Percentiles rank a stretch among this genome's conserved stretches.
phyloP scores from a whole-genome alignment of 768 basidiomycete genomes.

The Amanita rubescens region DNA sequence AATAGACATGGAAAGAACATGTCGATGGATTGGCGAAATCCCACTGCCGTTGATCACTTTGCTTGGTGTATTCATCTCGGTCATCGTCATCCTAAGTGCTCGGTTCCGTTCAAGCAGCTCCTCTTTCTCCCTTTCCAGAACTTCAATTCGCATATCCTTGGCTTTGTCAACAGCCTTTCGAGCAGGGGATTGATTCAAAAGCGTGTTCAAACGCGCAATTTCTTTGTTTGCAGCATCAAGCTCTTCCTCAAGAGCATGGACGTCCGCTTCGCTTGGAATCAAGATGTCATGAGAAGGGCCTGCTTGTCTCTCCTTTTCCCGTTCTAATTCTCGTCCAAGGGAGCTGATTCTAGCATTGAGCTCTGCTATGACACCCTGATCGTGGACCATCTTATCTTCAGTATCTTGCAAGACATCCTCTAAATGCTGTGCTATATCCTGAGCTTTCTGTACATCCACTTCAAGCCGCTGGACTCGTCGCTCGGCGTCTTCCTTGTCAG shows the following conservation, averaged over 20 bases:
- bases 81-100: slow-evolving; percentile 43
- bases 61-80: slow-evolving; percentile 50
- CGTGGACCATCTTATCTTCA: slow-evolving; percentile 60
- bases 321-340: slow-evolving; percentile 46
- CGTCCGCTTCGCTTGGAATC: slow-evolving; percentile 44
- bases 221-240: slow-evolving; percentile 73
- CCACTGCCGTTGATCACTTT: slow-evolving; percentile 46
- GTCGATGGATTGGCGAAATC: slow-evolving; percentile 75
- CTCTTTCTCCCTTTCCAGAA: slow-evolving; percentile 70
- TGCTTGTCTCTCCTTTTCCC: slow-evolving; percentile 29
- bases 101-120: slow-evolving; percentile 68
- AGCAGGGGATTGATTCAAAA: slow-evolving; percentile 66
- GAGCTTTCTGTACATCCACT: slow-evolving; percentile 42
- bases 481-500: slow-evolving; percentile 39
- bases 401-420: slow-evolving; percentile 71
- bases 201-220: slow-evolving; percentile 58
- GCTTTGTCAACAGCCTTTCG: slow-evolving; percentile 73
- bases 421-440: slow-evolving; percentile 57
- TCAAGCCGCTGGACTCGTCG: slow-evolving; percentile 46
- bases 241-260: slow-evolving; percentile 64
- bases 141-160: slow-evolving; percentile 67
- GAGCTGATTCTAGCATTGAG: slow-evolving; percentile 43
- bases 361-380: slow-evolving; percentile 45
- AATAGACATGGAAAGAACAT: slow-evolving; percentile 60
- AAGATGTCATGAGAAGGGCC: slow-evolving; percentile 18